Conservation (phyloP, 2,329 filamentous ascomycete species). For the Neonectria coccinea region DNA sequence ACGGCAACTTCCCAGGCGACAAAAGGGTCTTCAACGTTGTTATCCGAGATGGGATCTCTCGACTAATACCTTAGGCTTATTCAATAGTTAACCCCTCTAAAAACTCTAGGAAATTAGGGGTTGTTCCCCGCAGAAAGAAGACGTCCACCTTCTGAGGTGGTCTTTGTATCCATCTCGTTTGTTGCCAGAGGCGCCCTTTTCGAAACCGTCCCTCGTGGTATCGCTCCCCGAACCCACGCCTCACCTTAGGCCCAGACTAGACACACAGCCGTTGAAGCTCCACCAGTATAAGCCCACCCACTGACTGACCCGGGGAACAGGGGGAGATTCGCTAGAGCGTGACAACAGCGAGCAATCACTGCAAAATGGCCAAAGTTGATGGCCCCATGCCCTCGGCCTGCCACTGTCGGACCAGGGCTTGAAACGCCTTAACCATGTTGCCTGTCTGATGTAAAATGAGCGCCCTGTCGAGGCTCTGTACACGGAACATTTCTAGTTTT, state of each 20-base stretch:
- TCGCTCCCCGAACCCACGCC: constrained; percentile 24
- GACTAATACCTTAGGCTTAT: neutral
- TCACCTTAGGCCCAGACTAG: constrained; percentile 26
- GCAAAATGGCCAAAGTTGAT: constrained; percentile 11
- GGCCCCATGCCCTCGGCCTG: constrained; percentile 13
- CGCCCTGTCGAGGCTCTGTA: constrained; percentile 19
- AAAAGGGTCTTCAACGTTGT: constrained; percentile 4
- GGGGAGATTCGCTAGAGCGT: neutral
- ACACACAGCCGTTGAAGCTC: constrained; percentile 25
- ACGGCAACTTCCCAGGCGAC: neutral
- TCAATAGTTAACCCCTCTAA: neutral
- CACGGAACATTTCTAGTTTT: constrained; percentile 30
- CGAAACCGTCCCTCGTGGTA: constrained; percentile 32
- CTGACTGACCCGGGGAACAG: constrained; percentile 12
- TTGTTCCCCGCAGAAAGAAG: constrained; percentile 14
- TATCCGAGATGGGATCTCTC: constrained; percentile 2
- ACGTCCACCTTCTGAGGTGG: constrained; percentile 15
- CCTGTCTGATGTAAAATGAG: constrained; percentile 40
- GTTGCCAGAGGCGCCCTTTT: constrained; percentile 19
- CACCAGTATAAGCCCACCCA: constrained; percentile 21
- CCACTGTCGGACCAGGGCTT: constrained; percentile 32
- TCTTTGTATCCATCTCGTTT: constrained; percentile 33
- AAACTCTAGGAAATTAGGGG: constrained; percentile 21
- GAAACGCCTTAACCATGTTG: constrained; percentile 39
- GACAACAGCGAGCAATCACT: too few relatives aligned